These are phyloP conservation scores for Nymphaea thermarum DNA, from an alignment of 164 flowering plant species.

Conservation along the genomic window DNA sequence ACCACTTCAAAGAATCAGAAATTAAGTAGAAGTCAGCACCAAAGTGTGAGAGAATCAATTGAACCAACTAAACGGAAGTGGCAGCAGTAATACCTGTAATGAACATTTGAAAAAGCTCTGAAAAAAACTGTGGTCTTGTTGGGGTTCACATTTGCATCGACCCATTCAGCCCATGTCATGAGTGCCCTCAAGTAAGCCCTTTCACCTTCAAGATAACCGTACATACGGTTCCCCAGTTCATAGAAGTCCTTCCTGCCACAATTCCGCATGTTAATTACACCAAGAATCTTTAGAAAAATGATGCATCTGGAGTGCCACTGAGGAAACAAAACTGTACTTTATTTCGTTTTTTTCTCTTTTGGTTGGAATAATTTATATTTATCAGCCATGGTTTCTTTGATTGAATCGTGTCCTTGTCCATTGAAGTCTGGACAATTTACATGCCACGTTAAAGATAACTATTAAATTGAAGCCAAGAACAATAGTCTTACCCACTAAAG, in stretches of 20 bases:
- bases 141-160: conserved; percentile 65
- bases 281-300: background rate
- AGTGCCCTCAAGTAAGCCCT: conserved; percentile 87
- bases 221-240: conserved; percentile 90
- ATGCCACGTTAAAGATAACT: too few relatives aligned
- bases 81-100: conserved; percentile 59
- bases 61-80: background rate
- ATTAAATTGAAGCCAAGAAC: too few relatives aligned
- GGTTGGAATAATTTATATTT: too few relatives aligned
- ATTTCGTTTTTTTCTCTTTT: too few relatives aligned
- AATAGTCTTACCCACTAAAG: too few relatives aligned
- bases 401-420: too few relatives aligned
- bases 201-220: conserved; percentile 46
- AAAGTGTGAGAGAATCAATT: background rate
- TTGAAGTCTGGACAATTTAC: too few relatives aligned
- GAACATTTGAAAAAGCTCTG: conserved; percentile 85
- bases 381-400: too few relatives aligned
- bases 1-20: conserved; percentile 34
- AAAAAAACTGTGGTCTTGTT: conserved; percentile 59
- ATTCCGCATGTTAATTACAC: background rate
- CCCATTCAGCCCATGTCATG: conserved; percentile 92
- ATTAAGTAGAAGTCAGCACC: background rate
- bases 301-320: too few relatives aligned
- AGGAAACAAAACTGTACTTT: too few relatives aligned
- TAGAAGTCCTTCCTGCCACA: conserved; percentile 73